Percentiles rank a stretch among this genome's conserved stretches.
phyloP scores from a whole-genome alignment of 208 protist species.

The Spongospora subterranea region DNA sequence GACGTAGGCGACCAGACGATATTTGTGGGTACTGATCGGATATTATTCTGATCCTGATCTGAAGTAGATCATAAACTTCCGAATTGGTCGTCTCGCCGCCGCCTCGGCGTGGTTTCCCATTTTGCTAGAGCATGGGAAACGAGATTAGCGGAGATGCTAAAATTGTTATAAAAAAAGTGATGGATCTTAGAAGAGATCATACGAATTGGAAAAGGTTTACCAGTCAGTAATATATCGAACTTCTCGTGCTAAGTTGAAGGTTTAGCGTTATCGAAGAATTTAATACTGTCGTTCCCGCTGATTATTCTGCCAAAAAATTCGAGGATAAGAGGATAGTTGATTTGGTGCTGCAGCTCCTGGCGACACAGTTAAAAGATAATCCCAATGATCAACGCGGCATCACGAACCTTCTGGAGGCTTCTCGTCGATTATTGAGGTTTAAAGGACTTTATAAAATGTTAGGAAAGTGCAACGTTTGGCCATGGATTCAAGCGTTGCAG shows the following conservation, averaged over 20 bases:
- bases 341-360: conserved; percentile 20
- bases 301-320: conserved; percentile 47
- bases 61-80: too few relatives aligned
- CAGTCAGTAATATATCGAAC: not conserved
- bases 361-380: conserved; percentile 40
- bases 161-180: conserved; percentile 26
- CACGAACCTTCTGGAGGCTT: conserved; percentile 45
- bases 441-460: conserved; percentile 40
- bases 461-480: not conserved
- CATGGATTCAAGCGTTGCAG: conserved; percentile 26
- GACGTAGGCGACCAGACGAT: too few relatives aligned
- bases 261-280: conserved; percentile 41
- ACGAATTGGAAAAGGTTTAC: not conserved
- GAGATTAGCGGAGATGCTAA: conserved; percentile 17
- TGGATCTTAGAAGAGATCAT: not conserved
- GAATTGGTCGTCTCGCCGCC: too few relatives aligned
- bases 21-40: too few relatives aligned
- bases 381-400: conserved; percentile 5
- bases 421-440: conserved; percentile 32
- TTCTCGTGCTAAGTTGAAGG: not conserved
- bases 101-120: not conserved
- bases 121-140: not conserved
- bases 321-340: conserved; percentile 43
- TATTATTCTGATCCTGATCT: too few relatives aligned
- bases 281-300: not conserved